Evolutionary conservation across 306 rosid genomes (phyloP), one percentile per base, ranked within the genome.

Genomic region (Quercus bicolor): DNA sequence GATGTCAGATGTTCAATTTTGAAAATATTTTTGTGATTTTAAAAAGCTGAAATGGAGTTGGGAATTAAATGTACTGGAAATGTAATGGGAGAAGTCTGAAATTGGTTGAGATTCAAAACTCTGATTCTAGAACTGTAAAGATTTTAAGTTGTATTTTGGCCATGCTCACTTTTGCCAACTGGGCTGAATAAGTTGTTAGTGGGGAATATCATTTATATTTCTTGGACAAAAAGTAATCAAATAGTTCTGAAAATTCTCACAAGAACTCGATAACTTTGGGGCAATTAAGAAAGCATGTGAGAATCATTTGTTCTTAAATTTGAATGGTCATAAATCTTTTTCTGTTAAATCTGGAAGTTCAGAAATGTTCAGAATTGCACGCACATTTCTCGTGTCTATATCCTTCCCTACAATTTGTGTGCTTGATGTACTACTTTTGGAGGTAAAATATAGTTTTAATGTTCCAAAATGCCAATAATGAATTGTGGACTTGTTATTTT

Each of bases 401-500:
- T 66, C 51, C 10, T 20, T 66, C 26, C 10, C 48, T 33, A 7
- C 72, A 34, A 55, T 37, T 14, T 48, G 64, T 19, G 16, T 74
- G 34, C 72, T 62, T 29, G 56, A 29, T 19, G 23, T 51, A 16
- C 55, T 31, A 16, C 55, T 31, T 7, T 52, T 9, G 14, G 64
- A 43, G 68, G 52, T 24, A 40, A 18, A 40, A 7, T 24, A 51
- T 61, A 56, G 43, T 70, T 26, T 2, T 68, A 66, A 80, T 71
- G 73, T 52, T 57, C 57, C 45, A 11, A 74, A 52, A 51, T 74
- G 56, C 76, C 23, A 62, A 5, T 77, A 55, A 61, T 18, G 56
- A 37, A 29, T 21, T 54, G 79, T 61, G 56, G n/a, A 15, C 56
- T 76, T 52, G 69, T 75, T 52, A 4, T 77, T 26, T 80, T 81